Conservation (phyloP, 768 basidiomycete genomes). For the Astraeus odoratus region DNA sequence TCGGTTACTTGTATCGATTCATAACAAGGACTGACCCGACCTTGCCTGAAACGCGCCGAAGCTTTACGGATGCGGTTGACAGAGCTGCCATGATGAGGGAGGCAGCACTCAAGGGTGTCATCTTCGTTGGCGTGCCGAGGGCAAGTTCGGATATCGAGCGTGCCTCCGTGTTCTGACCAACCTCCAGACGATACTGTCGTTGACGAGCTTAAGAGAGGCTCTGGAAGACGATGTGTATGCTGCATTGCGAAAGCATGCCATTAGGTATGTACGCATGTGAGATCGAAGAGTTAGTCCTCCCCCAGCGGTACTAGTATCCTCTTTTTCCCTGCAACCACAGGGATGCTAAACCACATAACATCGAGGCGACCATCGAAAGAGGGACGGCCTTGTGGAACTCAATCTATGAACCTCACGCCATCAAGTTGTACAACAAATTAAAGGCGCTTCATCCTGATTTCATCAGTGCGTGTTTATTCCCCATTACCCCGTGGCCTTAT, state of each 20-base stretch:
- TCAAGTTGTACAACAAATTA: constrained; percentile 84
- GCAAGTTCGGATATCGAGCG: constrained; percentile 36
- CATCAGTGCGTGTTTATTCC: constrained; percentile 59
- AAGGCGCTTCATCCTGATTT: constrained; percentile 89
- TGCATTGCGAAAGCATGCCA: constrained; percentile 57
- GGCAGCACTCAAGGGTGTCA: constrained; percentile 81
- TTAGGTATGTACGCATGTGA: constrained; percentile 45
- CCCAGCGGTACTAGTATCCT: constrained; percentile 7
- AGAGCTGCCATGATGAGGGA: constrained; percentile 85
- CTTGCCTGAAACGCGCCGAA: constrained; percentile 34
- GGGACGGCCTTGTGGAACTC: constrained; percentile 74
- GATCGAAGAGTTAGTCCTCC: not conserved
- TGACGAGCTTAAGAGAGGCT: constrained; percentile 68
- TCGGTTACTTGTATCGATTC: constrained; percentile 79
- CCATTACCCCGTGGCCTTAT: constrained; percentile 30
- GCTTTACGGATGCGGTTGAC: constrained; percentile 51
- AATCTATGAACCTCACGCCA: constrained; percentile 85
- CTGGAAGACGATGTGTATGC: constrained; percentile 78
- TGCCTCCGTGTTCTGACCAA: constrained; percentile 2
- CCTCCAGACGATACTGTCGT: constrained; percentile 72
- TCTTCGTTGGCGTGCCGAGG: constrained; percentile 83
- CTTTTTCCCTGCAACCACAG: constrained; percentile 30
- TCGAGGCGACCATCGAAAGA: constrained; percentile 61
- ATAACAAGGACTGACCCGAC: constrained; percentile 45
- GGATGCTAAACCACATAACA: constrained; percentile 52